Evolutionary conservation across 2,329 filamentous ascomycete genomes (phyloP).

Genomic region (Colletotrichum liriopes): DNA sequence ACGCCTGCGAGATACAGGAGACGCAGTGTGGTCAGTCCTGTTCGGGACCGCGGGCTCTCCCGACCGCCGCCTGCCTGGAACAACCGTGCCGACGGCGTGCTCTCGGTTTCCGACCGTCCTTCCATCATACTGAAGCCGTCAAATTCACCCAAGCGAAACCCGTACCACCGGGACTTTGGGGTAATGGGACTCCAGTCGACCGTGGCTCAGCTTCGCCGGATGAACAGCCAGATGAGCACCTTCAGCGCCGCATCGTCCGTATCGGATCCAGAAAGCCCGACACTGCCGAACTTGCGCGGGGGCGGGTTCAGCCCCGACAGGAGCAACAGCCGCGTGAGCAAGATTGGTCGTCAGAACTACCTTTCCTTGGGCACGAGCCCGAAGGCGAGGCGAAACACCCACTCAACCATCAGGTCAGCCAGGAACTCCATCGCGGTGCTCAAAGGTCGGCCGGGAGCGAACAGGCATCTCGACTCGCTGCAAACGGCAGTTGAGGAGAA

Average conservation of each 20-base stretch:
- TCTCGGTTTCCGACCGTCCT: conserved; percentile 15
- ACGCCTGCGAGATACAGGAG: conserved; percentile 23
- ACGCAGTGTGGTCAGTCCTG: conserved; percentile 21
- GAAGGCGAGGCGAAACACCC: conserved; percentile 27
- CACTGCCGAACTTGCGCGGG: conserved; percentile 56
- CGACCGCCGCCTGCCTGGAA: conserved; percentile 8
- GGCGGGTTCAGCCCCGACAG: conserved; percentile 56
- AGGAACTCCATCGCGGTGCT: conserved; percentile 32
- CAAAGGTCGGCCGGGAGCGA: conserved; percentile 14
- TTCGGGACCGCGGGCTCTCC: conserved; percentile 16
- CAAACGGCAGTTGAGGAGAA: conserved; percentile 34
- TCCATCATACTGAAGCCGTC: conserved; percentile 31
- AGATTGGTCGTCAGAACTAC: conserved; percentile 61
- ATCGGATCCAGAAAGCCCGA: conserved; percentile 56
- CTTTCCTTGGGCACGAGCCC: conserved; percentile 50
- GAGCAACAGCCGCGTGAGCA: conserved; percentile 50
- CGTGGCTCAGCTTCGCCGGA: conserved; percentile 68
- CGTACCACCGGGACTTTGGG: conserved; percentile 32
- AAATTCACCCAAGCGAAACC: conserved; percentile 7
- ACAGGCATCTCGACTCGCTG: conserved; percentile 13
- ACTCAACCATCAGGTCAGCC: conserved; percentile 20
- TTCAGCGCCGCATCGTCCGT: conserved; percentile 59
- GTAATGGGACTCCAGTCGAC: conserved; percentile 47
- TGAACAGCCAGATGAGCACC: conserved; percentile 69
- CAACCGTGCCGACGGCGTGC: conserved; percentile 6